A percentile compares a stretch with the other conserved stretches of the same genome.
These are phyloP conservation scores for Byssothecium circinans DNA, from an alignment of 2,329 filamentous ascomycete genomes.

Conservation along the genomic window DNA sequence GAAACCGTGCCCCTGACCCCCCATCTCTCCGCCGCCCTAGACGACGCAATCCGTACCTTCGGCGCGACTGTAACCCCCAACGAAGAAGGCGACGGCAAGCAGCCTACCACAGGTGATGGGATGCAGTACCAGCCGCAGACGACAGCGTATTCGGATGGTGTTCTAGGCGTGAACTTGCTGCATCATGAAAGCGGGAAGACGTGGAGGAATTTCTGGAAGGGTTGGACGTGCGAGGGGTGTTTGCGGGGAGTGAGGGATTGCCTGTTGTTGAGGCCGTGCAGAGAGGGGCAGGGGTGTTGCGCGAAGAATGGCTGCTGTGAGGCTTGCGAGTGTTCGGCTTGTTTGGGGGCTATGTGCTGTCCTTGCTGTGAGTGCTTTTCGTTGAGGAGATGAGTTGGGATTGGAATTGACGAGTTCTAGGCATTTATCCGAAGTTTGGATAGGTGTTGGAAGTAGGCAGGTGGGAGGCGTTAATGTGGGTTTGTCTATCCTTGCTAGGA, in stretches of 20 bases:
- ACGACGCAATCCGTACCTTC: no score
- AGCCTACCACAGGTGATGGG: no score
- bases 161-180: background rate
- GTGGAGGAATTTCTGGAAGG: background rate
- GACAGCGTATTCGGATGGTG: background rate
- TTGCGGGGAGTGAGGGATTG: no score
- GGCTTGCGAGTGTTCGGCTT: conserved; percentile 3
- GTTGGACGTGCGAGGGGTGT: background rate
- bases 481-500: no score
- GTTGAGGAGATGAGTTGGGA: background rate
- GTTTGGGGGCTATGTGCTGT: conserved; percentile 4
- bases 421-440: background rate
- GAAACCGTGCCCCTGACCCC: no score
- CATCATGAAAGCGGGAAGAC: background rate
- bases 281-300: conserved; percentile 6
- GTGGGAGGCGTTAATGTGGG: no score
- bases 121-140: background rate
- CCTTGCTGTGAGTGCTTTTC: conserved; percentile 2
- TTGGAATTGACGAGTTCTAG: background rate
- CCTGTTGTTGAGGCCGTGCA: background rate
- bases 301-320: conserved; percentile 1
- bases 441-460: no score
- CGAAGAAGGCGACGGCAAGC: no score
- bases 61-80: no score
- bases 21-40: no score